These are phyloP conservation scores for Diaporthe citri DNA, from an alignment of 2,329 filamentous ascomycete species.

Conservation along the genomic window DNA sequence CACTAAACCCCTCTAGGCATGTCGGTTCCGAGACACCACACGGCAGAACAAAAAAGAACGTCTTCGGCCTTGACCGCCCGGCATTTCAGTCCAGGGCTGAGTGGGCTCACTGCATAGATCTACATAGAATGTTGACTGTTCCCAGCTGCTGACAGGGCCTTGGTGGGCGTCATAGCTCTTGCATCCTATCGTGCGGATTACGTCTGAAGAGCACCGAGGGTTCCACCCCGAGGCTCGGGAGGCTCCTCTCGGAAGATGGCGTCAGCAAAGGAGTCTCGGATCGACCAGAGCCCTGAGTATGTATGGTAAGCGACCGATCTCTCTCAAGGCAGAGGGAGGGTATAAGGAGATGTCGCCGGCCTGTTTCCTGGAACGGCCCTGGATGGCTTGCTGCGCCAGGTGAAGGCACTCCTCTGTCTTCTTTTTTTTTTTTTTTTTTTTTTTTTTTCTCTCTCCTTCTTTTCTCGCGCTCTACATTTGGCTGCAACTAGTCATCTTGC, in stretches of 20 bases:
- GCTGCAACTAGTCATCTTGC: background rate
- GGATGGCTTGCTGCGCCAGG: background rate
- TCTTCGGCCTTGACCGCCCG: background rate
- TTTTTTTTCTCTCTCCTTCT: too few species aligned
- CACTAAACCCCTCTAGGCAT: conserved; percentile 10
- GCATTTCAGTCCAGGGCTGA: background rate
- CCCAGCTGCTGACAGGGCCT: background rate
- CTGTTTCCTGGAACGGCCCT: background rate
- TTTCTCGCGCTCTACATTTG: background rate
- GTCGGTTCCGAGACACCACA: conserved; percentile 2
- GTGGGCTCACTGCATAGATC: background rate
- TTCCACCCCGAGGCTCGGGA: conserved; percentile 23
- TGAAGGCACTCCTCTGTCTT: conserved; percentile 6
- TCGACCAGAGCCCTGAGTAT: conserved; percentile 8
- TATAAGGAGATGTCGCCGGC: background rate
- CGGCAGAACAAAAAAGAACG: background rate
- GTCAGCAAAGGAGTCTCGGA: background rate
- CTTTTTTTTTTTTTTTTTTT: background rate
- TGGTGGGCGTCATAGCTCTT: background rate
- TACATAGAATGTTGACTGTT: background rate
- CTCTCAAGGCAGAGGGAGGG: background rate
- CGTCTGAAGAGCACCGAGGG: conserved; percentile 6
- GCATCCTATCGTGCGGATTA: background rate
- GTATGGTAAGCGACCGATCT: background rate
- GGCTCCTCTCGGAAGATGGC: conserved; percentile 9